Conservation (phyloP, 345 rosid species). For the Theobroma cacao region DNA sequence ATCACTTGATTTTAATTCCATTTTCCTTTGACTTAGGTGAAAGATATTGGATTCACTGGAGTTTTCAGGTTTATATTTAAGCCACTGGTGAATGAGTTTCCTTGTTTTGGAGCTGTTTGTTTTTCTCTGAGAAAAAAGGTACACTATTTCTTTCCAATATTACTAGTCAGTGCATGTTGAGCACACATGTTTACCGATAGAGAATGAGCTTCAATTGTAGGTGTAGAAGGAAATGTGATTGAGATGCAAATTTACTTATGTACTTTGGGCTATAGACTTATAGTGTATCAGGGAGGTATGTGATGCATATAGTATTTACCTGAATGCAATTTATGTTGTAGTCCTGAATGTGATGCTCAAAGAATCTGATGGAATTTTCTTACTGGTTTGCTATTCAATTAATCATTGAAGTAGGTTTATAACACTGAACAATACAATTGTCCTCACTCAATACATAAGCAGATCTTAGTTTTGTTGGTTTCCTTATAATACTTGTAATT, state of each 20-base stretch:
- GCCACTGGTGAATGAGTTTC: slow-evolving; percentile 90
- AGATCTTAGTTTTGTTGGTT: not conserved
- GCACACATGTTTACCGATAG: not conserved
- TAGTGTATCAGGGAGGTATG: not conserved
- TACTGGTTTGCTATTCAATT: not conserved
- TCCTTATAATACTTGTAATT: not conserved
- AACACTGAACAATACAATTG: not conserved
- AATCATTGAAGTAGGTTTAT: not conserved
- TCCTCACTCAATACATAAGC: not conserved
- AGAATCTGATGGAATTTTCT: not conserved
- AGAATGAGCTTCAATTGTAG: slow-evolving; percentile 2
- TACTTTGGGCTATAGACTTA: not conserved
- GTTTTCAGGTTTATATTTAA: slow-evolving; percentile 96
- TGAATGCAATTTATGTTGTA: not conserved
- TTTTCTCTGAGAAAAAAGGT: slow-evolving; percentile 94
- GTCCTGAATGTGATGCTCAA: not conserved
- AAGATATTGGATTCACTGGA: slow-evolving; percentile 95
- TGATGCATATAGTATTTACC: not conserved
- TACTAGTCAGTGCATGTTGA: slow-evolving; percentile 5
- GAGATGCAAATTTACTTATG: not conserved
- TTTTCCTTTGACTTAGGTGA: slow-evolving; percentile 57
- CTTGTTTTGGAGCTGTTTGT: slow-evolving; percentile 97
- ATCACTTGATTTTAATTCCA: slow-evolving; percentile 9
- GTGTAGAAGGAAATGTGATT: not conserved
- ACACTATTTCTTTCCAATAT: slow-evolving; percentile 12